Percentiles rank a stretch among this genome's conserved stretches.
Evolutionary conservation across 306 rosid genomes (phyloP).

Genomic region (Chamaecrista fasciculata): DNA sequence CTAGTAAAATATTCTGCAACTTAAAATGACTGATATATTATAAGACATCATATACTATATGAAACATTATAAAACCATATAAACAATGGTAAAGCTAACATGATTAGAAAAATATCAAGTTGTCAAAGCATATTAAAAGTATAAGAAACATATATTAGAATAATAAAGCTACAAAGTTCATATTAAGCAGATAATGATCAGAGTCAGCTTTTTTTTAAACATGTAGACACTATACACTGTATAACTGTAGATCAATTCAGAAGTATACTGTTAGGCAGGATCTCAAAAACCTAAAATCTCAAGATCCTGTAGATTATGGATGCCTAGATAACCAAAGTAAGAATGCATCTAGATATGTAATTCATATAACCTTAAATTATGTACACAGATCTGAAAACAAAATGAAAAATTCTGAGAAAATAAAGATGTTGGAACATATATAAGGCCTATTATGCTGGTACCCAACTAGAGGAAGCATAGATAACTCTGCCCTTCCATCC

Average conservation of each 20-base stretch:
- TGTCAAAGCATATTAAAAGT: no score
- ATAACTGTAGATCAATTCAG: no score
- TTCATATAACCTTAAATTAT: not conserved
- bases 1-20: no score
- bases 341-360: not conserved
- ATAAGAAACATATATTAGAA: no score
- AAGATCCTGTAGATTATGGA: not conserved
- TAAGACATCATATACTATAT: no score
- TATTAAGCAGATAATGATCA: no score
- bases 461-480: slow-evolving; percentile 62
- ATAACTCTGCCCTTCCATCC: slow-evolving; percentile 70
- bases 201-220: not conserved
- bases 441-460: slow-evolving; percentile 42
- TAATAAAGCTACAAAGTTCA: no score
- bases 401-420: not conserved
- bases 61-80: no score
- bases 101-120: no score
- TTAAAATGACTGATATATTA: no score
- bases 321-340: not conserved
- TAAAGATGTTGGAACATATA: not conserved
- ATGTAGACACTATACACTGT: no score
- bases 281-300: not conserved
- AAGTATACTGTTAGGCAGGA: not conserved
- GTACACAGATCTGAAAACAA: not conserved
- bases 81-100: no score